Base-by-base conservation (phyloP, 768 basidiomycete species). In the Lanmaoa rubissima region DNA sequence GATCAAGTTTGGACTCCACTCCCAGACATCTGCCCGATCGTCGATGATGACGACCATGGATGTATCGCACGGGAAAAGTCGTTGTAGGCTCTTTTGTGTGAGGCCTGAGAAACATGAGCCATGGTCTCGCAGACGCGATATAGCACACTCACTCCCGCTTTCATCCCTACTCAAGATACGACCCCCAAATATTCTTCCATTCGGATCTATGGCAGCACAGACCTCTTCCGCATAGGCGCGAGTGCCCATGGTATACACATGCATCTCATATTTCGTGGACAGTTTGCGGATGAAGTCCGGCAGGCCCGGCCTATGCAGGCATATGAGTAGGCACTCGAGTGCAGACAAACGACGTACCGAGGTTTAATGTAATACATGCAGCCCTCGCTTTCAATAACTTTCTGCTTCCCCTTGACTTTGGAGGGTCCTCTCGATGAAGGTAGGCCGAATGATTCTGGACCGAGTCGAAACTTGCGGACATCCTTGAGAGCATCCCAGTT, bases 41-140 rank as follows among this genome's bases (percentile, higher is more conserved):
- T 99, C 97, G 56, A 99, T 98, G 64, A 99, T 91, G 62, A 98
- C 96, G 1, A 98, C 96, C 96, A 97, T 99, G 26, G 92, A 94
- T 39, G 92, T 94, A 73, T 98, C 96, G 54, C 92, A 94, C 7
- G 97, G 97, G 69, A 99, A 99, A 47, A 99, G 74, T 31, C 97
- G 81, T 69, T 93, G 87, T 24, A 99, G 73, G 67, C 86, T 92
- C 74, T 99, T 99, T 71, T 92, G 88, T 17, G 91, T 95, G 62
- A 95, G 78, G 71, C 91, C 92, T 94, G 56, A 48, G 32, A 34
- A 28, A 45, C 53, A 52, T 67, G 53, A 70, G 55, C 35, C 51
- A 54, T 51, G 32, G 42, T 42, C 10, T 34, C 44, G 41, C 34
- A 42, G 19, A 52, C 42, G 21, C 32, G 32, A 49, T 43, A 53